Percentiles rank a stretch among this genome's conserved stretches.
Conservation (phyloP, 345 rosid genomes). For the Microthlaspi erraticum region DNA sequence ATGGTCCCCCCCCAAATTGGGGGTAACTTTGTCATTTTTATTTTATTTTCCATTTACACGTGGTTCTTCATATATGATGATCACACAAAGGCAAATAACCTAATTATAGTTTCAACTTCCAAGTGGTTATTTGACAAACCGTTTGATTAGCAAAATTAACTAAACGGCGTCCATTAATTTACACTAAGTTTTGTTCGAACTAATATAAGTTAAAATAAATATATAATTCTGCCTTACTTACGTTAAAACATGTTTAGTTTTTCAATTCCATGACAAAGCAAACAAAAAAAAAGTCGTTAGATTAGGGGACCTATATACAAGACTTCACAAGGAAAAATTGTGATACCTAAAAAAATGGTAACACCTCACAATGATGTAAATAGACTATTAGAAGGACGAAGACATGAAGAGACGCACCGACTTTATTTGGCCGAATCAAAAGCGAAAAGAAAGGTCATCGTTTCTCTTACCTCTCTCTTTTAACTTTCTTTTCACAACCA, state of each 20-base stretch:
- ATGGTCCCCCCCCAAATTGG: slow-evolving; percentile 23
- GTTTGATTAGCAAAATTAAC: neutral
- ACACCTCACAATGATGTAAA: slow-evolving; percentile 36
- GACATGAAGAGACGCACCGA: slow-evolving; percentile 44
- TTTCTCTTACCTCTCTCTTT: slow-evolving; percentile 24
- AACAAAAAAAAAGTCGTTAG: neutral
- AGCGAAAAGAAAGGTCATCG: slow-evolving; percentile 39
- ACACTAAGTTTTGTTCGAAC: too few species aligned
- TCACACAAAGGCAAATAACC: neutral
- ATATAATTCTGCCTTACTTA: too few species aligned
- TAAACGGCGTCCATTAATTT: neutral
- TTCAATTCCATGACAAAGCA: neutral
- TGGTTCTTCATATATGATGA: neutral
- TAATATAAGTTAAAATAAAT: too few species aligned
- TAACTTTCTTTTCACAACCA: slow-evolving; percentile 35
- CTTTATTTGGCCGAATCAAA: slow-evolving; percentile 43
- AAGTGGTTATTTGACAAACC: neutral
- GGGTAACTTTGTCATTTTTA: slow-evolving; percentile 1
- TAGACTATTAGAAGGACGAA: slow-evolving; percentile 39
- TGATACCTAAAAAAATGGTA: slow-evolving; percentile 29
- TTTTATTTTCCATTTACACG: neutral
- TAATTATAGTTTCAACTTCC: neutral
- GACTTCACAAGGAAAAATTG: slow-evolving; percentile 9
- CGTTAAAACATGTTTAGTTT: too few species aligned
- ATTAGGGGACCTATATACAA: neutral